Conservation (phyloP, 495 filamentous ascomycete genomes). For the Penicillium alfredii region DNA sequence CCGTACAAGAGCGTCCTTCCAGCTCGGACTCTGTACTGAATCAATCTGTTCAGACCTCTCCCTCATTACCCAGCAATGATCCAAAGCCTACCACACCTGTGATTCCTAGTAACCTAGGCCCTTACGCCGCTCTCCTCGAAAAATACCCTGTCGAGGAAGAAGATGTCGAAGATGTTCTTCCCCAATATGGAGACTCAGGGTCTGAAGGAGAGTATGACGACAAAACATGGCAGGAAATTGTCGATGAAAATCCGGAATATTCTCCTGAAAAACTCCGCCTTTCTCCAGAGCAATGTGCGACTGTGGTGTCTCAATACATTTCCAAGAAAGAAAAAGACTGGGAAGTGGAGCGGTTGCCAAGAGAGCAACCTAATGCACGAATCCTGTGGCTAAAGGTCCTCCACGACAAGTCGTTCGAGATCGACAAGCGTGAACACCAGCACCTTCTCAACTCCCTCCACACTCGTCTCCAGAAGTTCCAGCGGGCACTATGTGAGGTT, state of each 20-base stretch:
- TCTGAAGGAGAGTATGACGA: conserved; percentile 49
- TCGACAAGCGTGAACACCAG: conserved; percentile 18
- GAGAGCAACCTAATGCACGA: conserved; percentile 47
- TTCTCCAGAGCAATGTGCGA: conserved; percentile 37
- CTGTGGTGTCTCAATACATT: conserved; percentile 49
- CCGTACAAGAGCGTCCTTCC: too few relatives aligned
- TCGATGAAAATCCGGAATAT: conserved; percentile 44
- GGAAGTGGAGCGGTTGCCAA: conserved; percentile 49
- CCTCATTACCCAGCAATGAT: too few relatives aligned
- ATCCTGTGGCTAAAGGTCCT: conserved; percentile 54
- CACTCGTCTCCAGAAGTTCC: conserved; percentile 44
- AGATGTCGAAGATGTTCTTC: conserved; percentile 46
- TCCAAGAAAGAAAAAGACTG: conserved; percentile 50
- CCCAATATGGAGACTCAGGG: conserved; percentile 61
- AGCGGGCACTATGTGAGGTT: conserved; percentile 42
- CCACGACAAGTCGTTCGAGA: conserved; percentile 22
- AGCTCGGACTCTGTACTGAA: too few relatives aligned
- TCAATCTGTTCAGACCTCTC: too few relatives aligned
- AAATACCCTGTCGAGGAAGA: conserved; percentile 40
- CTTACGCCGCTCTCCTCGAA: conserved; percentile 28
- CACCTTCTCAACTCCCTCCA: conserved; percentile 32
- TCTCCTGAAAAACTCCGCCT: conserved; percentile 4
- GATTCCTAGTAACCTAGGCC: too few relatives aligned
- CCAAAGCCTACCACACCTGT: too few relatives aligned
- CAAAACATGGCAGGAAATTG: conserved; percentile 58